A percentile compares a stretch with the other conserved stretches of the same genome.
Conservation (phyloP, 2,329 filamentous ascomycete genomes). For the Cryphonectria nitschkei region DNA sequence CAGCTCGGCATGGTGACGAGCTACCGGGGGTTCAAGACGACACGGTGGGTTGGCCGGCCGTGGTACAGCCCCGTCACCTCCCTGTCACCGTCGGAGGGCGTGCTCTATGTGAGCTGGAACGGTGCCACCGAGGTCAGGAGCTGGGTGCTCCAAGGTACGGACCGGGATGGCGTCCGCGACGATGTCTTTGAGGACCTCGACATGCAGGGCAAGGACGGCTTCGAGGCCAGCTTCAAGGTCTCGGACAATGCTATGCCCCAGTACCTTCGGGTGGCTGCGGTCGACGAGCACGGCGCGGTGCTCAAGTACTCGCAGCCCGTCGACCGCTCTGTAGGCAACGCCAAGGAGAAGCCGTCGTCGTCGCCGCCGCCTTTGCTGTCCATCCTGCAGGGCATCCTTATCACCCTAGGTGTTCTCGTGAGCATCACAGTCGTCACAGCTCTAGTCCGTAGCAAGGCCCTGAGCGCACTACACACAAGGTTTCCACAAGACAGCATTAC, state of each 20-base stretch:
- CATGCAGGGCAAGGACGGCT: conserved; percentile 25
- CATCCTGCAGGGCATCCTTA: background rate
- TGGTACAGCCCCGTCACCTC: conserved; percentile 18
- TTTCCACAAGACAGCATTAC: conserved; percentile 5
- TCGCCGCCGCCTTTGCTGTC: background rate
- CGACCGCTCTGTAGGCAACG: conserved; percentile 29
- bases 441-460: conserved; percentile 5
- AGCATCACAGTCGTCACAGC: background rate
- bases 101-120: conserved; percentile 32
- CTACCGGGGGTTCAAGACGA: conserved; percentile 31
- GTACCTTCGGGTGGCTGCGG: conserved; percentile 27
- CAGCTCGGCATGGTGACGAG: conserved; percentile 29
- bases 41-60: conserved; percentile 28
- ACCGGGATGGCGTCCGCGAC: conserved; percentile 16
- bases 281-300: conserved; percentile 25
- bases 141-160: conserved; percentile 30
- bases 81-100: conserved; percentile 18
- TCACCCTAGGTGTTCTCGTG: background rate
- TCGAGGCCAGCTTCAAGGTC: conserved; percentile 27
- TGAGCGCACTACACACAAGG: background rate
- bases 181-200: conserved; percentile 22
- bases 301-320: conserved; percentile 27
- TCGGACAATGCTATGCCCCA: conserved; percentile 16
- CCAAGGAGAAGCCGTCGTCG: background rate
- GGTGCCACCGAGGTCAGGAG: conserved; percentile 29